Conservation (phyloP, 1,284 basidiomycete genomes). For the Amylostereum areolatum region DNA sequence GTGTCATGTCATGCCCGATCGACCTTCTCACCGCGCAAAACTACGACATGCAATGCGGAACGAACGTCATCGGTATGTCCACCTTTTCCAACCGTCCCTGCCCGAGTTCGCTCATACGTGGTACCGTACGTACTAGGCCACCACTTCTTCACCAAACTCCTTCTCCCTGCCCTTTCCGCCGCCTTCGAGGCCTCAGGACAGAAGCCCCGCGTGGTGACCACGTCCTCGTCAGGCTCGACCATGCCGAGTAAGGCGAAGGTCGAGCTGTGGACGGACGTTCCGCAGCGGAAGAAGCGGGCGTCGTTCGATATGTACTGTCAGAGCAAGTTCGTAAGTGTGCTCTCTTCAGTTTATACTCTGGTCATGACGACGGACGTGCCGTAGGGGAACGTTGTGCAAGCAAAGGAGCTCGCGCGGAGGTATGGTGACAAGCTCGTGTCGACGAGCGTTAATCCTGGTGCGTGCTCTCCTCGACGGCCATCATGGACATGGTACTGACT, state of each 20-base stretch:
- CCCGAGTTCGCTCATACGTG: not conserved
- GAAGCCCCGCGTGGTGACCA: constrained; percentile 36
- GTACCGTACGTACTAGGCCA: constrained; percentile 20
- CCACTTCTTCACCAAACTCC: constrained; percentile 43
- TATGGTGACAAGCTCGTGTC: constrained; percentile 13
- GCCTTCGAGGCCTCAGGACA: constrained; percentile 20
- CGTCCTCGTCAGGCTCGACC: constrained; percentile 29
- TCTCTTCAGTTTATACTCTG: not conserved
- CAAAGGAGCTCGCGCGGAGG: constrained; percentile 25
- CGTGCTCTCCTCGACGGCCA: constrained; percentile 2
- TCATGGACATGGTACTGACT: not conserved
- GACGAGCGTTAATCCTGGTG: constrained; percentile 14
- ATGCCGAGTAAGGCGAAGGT: constrained; percentile 19
- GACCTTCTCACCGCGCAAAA: constrained; percentile 44
- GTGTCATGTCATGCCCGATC: constrained; percentile 46
- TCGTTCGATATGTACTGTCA: constrained; percentile 31
- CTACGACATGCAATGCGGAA: constrained; percentile 58
- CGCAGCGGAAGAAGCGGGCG: constrained; percentile 18
- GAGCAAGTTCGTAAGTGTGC: constrained; percentile 34
- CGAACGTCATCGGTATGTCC: constrained; percentile 41
- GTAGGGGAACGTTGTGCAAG: constrained; percentile 32
- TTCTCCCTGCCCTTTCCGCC: constrained; percentile 35
- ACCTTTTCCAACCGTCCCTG: constrained; percentile 6
- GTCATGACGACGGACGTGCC: not conserved
- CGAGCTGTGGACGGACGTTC: constrained; percentile 23